Base-by-base conservation (phyloP, 179 eudicot species). In the Beta lomatogona region DNA sequence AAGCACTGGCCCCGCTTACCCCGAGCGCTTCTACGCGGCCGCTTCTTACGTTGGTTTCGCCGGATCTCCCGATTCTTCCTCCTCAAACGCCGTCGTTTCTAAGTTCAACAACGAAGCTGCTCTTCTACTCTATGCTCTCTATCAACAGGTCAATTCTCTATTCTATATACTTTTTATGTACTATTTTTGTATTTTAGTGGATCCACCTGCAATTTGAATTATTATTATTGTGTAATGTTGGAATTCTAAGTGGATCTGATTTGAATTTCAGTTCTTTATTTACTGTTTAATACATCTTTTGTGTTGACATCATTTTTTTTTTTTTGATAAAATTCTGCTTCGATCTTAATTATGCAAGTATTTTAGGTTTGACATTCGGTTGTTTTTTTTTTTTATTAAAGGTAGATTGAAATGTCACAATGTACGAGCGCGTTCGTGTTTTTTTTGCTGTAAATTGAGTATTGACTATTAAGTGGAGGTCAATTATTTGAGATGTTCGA, bases 21-120 rank as follows among this genome's bases (percentile, higher is more conserved):
- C 99, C 31, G 98, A 94, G 72, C 87, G 97, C 63, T 96, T 96
- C 90, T 92, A 89, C 87, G 96, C 98, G 28, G 99, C 99, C 15
- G 96, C 99, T 22, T 73, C 97, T 11, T 94, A 92, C 85, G 97
- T 89, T 25, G 99, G 99, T 55, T 97, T 97, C 79, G 91, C 86
- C 81, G 98, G 97, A 90, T 94, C 99, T 73, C 85, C 96, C 13
- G 82, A 75, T 75, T 82, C 94, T 4, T 16, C 78, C 9, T 78
- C 88, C 41, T 57, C 89, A 60, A 89, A 90, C 71, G 82, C 72
- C 75, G 86, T 90, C 80, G 85, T 76, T 82, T 91, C 98, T 74
- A 94, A 89, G 85, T 97, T 94, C 90, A 78, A 92, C 28, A 91
- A 83, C 82, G 98, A 97, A 57, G 87, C 80, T 54, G 94, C 98